Conservation (phyloP, 345 rosid genomes). For the Lepidium aucheri region DNA sequence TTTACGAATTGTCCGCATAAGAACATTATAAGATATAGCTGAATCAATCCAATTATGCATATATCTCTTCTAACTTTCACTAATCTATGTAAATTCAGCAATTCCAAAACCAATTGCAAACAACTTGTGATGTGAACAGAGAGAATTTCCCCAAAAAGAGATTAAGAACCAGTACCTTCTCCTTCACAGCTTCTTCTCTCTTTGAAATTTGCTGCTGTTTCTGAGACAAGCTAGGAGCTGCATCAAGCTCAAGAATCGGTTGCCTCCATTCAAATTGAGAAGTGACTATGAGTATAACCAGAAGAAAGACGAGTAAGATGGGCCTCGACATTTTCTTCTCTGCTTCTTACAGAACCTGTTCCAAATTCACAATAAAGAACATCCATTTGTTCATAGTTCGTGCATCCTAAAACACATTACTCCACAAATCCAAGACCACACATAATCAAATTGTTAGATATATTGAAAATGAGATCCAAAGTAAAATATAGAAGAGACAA, state of each 20-base stretch:
- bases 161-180: conserved; percentile 46
- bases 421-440: not conserved
- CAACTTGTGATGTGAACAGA: not conserved
- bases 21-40: not conserved
- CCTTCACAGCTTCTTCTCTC: conserved; percentile 71
- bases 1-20: not conserved
- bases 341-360: conserved; percentile 36
- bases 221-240: conserved; percentile 36
- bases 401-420: not conserved
- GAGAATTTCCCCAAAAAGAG: not conserved
- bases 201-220: conserved; percentile 51
- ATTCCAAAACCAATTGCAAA: not conserved
- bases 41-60: not conserved
- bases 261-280: conserved; percentile 96
- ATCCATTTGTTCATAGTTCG: not conserved
- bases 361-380: not conserved
- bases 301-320: conserved; percentile 62
- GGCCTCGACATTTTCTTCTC: conserved; percentile 59
- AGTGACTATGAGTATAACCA: conserved; percentile 66
- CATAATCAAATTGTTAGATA: not conserved
- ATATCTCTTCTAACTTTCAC: not conserved
- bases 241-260: conserved; percentile 64
- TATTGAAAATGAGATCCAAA: not conserved
- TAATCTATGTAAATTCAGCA: not conserved
- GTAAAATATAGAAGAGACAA: not conserved